Base-by-base conservation (phyloP, 352 stramenopile species). In the Stramenopiles sp. region DNA sequence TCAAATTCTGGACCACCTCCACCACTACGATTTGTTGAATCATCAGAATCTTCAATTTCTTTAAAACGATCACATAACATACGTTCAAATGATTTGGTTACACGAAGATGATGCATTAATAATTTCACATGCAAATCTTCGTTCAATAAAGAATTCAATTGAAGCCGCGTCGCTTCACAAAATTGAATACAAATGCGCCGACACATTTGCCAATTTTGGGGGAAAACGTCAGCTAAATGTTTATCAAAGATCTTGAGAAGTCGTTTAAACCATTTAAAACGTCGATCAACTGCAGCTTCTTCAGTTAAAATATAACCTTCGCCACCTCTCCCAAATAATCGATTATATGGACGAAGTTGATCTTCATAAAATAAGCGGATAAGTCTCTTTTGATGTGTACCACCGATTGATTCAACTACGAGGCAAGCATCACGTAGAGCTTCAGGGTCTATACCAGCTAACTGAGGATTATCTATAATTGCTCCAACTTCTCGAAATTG, bases 141-240 rank as follows among this genome's bases (percentile, higher is more conserved):
- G n/a, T 15, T 32, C n/a, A 32, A 15, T 15, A 32, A n/a, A n/a
- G 10, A 15, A 32, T 49, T 41, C 32, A 67, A 38, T 32, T 59
- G 45, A 18, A 38, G 40, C 4, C 68, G 57, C 8, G 72, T 87
- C 21, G 55, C 44, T 24, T 80, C 64, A 36, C 83, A 71, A 50
- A 95, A 94, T 26, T 57, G 56, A 35, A 84, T 62, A 32, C 73
- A 83, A 37, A 96, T 58, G 20, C 68, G 63, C 7, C 80, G 64
- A 22, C 79, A 63, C 40, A 96, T 66, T 45, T 75, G 71, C 85
- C 85, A 97, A 48, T 90, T 64, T 29, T 60, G 59, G 0, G 85
- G 85, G 47, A 96, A 94, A 6, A 95, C 66, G 23, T 59, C 52
- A 35, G 74, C 64, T 58, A 91, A 87, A 36, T 67, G 68, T 29